Evolutionary conservation across 805 yeast genomes (phyloP).

Genomic region (Candida berthetii): DNA sequence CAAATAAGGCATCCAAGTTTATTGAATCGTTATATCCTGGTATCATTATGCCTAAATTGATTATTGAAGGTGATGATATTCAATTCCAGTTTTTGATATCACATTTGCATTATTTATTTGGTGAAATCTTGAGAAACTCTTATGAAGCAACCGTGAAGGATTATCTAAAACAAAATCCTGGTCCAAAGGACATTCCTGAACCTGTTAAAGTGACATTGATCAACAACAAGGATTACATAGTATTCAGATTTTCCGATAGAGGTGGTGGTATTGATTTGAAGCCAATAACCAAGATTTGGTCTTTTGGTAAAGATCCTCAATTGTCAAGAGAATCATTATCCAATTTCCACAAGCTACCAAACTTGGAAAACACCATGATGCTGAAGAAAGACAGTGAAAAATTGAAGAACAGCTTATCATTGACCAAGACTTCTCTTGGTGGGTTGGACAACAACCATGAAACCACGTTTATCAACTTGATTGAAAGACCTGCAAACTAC

Average conservation of each 20-base stretch:
- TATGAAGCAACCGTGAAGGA: constrained; percentile 70
- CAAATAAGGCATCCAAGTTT: constrained; percentile 42
- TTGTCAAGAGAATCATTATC: constrained; percentile 51
- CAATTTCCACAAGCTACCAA: constrained; percentile 68
- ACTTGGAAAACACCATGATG: constrained; percentile 33
- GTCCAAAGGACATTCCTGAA: constrained; percentile 40
- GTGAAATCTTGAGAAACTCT: constrained; percentile 84
- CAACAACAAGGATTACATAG: constrained; percentile 56
- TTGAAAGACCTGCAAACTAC: constrained; percentile 66
- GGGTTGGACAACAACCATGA: constrained; percentile 27
- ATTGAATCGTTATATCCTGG: constrained; percentile 46
- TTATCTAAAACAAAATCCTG: constrained; percentile 25
- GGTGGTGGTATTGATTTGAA: constrained; percentile 81
- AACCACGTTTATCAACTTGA: constrained; percentile 53
- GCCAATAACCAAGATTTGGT: constrained; percentile 67
- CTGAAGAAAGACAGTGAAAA: constrained; percentile 14
- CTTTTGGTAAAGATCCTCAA: constrained; percentile 71
- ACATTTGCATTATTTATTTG: constrained; percentile 80
- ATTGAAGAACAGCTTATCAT: constrained; percentile 17
- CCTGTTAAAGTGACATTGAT: constrained; percentile 77
- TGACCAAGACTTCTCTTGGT: constrained; percentile 33
- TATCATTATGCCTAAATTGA: constrained; percentile 62
- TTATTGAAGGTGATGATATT: constrained; percentile 70
- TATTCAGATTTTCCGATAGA: constrained; percentile 77
- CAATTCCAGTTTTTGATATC: constrained; percentile 79